Evolutionary conservation across 2,329 filamentous ascomycete species (phyloP).

Genomic region (Aspergillus alliaceus): DNA sequence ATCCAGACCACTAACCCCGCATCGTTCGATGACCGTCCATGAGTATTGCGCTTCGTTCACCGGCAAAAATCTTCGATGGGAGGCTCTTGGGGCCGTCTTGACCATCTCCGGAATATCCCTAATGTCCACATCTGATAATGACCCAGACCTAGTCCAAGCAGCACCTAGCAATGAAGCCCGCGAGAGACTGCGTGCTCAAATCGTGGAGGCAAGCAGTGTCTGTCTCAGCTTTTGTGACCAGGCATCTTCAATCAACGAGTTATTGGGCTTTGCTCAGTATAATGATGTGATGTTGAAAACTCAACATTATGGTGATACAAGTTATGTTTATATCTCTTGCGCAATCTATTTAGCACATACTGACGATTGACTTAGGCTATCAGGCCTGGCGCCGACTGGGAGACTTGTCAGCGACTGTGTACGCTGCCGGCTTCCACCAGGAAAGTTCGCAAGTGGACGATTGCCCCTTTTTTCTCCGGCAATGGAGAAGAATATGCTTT

Average conservation of each 20-base stretch:
- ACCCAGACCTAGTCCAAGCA: conserved; percentile 28
- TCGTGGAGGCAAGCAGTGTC: conserved; percentile 34
- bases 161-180: conserved; percentile 23
- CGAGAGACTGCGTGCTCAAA: conserved; percentile 30
- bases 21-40: conserved; percentile 29
- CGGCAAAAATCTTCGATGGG: conserved; percentile 40
- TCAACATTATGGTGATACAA: conserved; percentile 36
- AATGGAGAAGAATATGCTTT: conserved; percentile 44
- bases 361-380: conserved; percentile 36
- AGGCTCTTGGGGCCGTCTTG: conserved; percentile 42
- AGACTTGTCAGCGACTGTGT: conserved; percentile 48
- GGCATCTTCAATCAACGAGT: conserved; percentile 32
- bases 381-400: conserved; percentile 50
- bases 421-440: conserved; percentile 51
- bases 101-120: conserved; percentile 38
- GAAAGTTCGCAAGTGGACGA: conserved; percentile 30
- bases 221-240: conserved; percentile 35
- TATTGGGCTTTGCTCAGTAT: conserved; percentile 36
- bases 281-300: conserved; percentile 33
- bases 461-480: conserved; percentile 41
- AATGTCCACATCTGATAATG: conserved; percentile 30
- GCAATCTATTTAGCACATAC: not conserved
- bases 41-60: conserved; percentile 33
- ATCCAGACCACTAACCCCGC: conserved; percentile 24
- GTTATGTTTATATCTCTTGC: conserved; percentile 32